A percentile compares a stretch with the other conserved stretches of the same genome.
Conservation (phyloP, 2,329 filamentous ascomycete species). For the Zalaria obscura region DNA sequence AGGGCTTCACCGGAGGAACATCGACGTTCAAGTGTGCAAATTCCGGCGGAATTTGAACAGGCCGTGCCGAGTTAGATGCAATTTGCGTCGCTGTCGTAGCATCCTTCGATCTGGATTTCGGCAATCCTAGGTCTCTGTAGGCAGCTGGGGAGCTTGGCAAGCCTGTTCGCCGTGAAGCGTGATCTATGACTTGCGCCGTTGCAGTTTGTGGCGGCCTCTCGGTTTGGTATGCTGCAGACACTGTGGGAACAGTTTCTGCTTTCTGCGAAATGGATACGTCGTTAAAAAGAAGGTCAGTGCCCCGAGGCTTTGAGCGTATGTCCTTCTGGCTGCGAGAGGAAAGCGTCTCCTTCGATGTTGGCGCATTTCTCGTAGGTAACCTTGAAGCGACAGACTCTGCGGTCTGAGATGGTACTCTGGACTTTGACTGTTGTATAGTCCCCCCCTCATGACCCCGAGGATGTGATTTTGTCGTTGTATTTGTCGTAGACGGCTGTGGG, state of each 20-base stretch:
- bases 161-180: background rate
- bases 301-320: no score
- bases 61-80: slow-evolving; percentile 6
- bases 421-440: background rate
- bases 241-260: slow-evolving; percentile 3
- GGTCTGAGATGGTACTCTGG: background rate
- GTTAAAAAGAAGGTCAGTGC: no score
- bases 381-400: no score
- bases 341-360: no score
- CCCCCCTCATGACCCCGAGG: background rate
- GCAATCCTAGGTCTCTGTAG: background rate
- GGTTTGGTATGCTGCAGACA: slow-evolving; percentile 5
- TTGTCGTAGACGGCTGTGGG: background rate
- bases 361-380: no score
- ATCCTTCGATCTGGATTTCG: background rate
- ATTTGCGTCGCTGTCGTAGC: background rate
- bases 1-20: slow-evolving; percentile 34
- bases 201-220: slow-evolving; percentile 1
- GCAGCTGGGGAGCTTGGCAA: background rate
- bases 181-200: slow-evolving; percentile 1
- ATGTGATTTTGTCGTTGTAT: background rate
- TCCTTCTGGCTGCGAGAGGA: no score
- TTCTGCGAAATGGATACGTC: no score
- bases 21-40: slow-evolving; percentile 44
- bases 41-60: slow-evolving; percentile 16